Conservation (phyloP, 2,329 filamentous ascomycete genomes). For the Dactylonectria estremocensis region DNA sequence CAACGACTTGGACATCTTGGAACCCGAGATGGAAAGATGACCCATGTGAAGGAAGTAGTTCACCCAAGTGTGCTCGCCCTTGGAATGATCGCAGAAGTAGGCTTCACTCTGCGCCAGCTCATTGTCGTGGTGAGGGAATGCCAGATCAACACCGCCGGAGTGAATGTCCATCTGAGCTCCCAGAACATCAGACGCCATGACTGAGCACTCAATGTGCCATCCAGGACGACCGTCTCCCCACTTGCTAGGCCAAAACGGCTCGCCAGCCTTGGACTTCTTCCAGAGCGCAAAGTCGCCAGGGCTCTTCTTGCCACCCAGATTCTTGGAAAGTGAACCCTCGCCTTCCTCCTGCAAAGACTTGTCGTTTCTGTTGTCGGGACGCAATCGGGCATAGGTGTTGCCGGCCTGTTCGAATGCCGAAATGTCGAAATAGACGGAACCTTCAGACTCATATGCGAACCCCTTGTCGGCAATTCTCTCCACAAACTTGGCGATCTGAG, state of each 20-base stretch:
- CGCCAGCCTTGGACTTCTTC: constrained; percentile 93
- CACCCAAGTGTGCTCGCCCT: constrained; percentile 82
- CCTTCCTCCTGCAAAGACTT: constrained; percentile 89
- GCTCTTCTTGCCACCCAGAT: constrained; percentile 77
- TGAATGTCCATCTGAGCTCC: constrained; percentile 92
- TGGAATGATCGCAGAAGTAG: constrained; percentile 74
- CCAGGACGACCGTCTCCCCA: constrained; percentile 93
- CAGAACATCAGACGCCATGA: constrained; percentile 93
- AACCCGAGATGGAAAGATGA: constrained; percentile 86
- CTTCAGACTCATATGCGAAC: constrained; percentile 86
- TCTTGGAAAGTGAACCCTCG: constrained; percentile 83
- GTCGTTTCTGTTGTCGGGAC: constrained; percentile 89
- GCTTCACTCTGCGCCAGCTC: constrained; percentile 92
- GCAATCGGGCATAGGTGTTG: constrained; percentile 87
- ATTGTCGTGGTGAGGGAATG: constrained; percentile 94
- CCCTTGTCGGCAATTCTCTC: constrained; percentile 86
- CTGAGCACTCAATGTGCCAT: constrained; percentile 98
- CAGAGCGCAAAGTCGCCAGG: constrained; percentile 91
- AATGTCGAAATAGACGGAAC: constrained; percentile 96
- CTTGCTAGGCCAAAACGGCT: constrained; percentile 89
- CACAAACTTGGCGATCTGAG: constrained; percentile 89
- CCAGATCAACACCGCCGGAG: constrained; percentile 91
- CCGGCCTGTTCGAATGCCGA: constrained; percentile 86
- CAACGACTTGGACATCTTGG: constrained; percentile 95
- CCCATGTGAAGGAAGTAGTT: constrained; percentile 98